These are phyloP conservation scores for Lagenidium giganteum DNA, from an alignment of 352 stramenopile genomes.

Conservation along the genomic window DNA sequence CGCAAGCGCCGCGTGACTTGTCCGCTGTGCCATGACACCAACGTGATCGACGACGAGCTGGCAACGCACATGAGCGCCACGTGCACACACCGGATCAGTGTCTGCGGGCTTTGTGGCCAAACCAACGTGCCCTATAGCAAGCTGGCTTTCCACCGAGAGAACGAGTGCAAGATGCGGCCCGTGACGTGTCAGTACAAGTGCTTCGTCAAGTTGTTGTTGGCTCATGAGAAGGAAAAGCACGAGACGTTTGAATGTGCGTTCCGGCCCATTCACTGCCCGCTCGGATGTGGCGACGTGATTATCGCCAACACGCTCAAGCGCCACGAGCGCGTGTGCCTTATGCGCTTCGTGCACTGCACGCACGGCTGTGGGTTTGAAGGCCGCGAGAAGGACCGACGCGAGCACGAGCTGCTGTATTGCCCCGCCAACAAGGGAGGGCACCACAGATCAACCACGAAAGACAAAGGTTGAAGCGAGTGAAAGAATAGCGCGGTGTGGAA, in stretches of 20 bases:
- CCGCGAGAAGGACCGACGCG: slow-evolving; percentile 42
- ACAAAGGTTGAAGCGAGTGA: not conserved
- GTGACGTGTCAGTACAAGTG: slow-evolving; percentile 48
- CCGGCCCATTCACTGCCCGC: slow-evolving; percentile 55
- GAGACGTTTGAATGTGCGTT: slow-evolving; percentile 57
- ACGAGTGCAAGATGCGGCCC: slow-evolving; percentile 53
- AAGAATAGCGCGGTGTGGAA: not conserved
- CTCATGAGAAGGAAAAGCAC: slow-evolving; percentile 49
- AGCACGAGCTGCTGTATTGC: slow-evolving; percentile 49
- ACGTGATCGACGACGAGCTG: slow-evolving; percentile 35
- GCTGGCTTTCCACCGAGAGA: slow-evolving; percentile 33
- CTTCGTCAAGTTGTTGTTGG: slow-evolving; percentile 40
- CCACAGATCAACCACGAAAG: not conserved
- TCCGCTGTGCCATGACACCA: slow-evolving; percentile 19
- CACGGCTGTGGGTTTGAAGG: slow-evolving; percentile 57
- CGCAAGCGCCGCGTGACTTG: slow-evolving; percentile 35
- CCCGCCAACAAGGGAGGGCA: not conserved
- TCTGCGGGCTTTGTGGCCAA: slow-evolving; percentile 51
- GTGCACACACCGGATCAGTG: slow-evolving; percentile 37
- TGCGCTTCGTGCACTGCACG: slow-evolving; percentile 53
- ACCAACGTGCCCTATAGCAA: slow-evolving; percentile 23
- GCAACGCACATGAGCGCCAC: slow-evolving; percentile 20
- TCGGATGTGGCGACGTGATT: slow-evolving; percentile 52
- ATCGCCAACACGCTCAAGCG: slow-evolving; percentile 37
- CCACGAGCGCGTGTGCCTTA: slow-evolving; percentile 50